Conservation (phyloP, 2,329 filamentous ascomycete species). For the Diaporthe humulicola region DNA sequence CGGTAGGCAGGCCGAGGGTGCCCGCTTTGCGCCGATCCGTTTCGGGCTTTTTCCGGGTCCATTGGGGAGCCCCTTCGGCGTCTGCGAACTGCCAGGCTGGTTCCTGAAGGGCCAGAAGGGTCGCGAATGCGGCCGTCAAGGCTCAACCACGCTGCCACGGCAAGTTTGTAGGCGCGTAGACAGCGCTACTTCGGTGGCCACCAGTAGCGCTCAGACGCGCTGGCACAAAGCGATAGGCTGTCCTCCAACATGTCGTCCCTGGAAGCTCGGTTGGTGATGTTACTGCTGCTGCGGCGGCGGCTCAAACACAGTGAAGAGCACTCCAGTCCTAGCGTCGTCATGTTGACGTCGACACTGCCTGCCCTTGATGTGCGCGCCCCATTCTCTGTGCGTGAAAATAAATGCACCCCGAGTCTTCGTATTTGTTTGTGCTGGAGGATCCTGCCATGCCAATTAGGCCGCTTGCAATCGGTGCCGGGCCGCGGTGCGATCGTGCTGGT, state of each 20-base stretch:
- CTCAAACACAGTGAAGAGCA: neutral
- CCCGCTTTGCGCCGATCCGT: constrained; percentile 24
- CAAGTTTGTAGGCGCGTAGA: neutral
- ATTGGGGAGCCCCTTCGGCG: constrained; percentile 5
- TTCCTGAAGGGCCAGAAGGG: neutral
- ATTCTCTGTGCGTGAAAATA: neutral
- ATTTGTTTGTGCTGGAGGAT: neutral
- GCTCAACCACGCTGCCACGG: neutral
- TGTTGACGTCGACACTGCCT: neutral
- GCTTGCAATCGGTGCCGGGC: constrained; percentile 6
- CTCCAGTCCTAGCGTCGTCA: neutral
- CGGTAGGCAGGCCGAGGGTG: neutral
- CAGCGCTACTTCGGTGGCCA: neutral
- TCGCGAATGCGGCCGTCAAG: neutral
- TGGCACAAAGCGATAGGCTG: neutral
- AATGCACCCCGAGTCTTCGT: neutral
- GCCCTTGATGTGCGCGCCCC: neutral
- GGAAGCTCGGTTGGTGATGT: neutral
- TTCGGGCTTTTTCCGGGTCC: constrained; percentile 25
- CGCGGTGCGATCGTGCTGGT: constrained; percentile 21
- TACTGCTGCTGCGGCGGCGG: neutral
- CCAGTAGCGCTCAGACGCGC: neutral
- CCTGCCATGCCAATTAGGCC: neutral
- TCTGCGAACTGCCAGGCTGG: constrained; percentile 7
- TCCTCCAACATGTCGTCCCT: neutral